Evolutionary conservation across 257 asterid genomes (phyloP), one percentile per base, ranked within the genome.

Genomic region (Solanum boliviense): DNA sequence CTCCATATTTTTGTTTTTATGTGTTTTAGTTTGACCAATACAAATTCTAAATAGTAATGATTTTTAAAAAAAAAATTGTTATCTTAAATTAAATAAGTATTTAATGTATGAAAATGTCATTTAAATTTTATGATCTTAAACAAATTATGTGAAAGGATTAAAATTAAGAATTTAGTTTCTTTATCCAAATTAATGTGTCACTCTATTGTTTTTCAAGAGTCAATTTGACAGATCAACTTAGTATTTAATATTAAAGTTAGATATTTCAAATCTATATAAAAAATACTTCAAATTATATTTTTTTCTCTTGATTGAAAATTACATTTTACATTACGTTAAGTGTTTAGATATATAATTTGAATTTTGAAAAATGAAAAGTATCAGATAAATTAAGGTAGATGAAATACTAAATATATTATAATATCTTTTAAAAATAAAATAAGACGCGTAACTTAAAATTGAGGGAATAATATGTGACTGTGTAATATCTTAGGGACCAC

Each of bases 241-340:
- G 67, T 58, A 15, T 48, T 15, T 48, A 5, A 15, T 0, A 48
- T 15, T 48, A 46, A 46, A 13, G 9, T 58, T 20, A 20, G 5
- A 56, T 56, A 56, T 20, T 56, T 0, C 1, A 56, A 56, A 56
- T 56, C 2, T 56, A 56, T 20, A 56, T 56, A 20, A 56, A 15
- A 18, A 18, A 2, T 18, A 56, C 0, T 18, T 6, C 0, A 56
- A 56, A 56, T 18, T 56, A 18, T 0, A 5, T 48, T 48, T 10
- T 25, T 58, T 58, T 58, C 62, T 52, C n/a, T 16, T 52, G 62
- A 52, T 1, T 0, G 1, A 0, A 52, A 52, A 52, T 52, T 52
- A 52, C 1, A 56, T 52, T 18, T 56, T 56, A 52, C 8, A 56
- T 20, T 7, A 2, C 9, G 11, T 1, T 56, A 13, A 48, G 5